Conservation (phyloP, 495 filamentous ascomycete genomes). For the Tuber magnatum region DNA sequence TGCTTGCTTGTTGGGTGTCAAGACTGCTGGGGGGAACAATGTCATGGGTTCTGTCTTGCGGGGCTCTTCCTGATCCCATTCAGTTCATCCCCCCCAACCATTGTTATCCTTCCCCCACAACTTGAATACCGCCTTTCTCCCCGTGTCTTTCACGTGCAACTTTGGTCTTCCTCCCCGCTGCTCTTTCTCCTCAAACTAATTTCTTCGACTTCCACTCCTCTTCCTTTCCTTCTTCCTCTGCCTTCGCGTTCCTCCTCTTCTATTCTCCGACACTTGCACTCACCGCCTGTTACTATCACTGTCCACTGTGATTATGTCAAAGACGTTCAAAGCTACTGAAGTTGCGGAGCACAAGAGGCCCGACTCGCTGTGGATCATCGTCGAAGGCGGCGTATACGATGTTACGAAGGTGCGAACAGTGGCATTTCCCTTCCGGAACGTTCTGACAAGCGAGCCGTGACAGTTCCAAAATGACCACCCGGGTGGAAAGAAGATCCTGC, state of each 20-base stretch:
- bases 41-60: not conserved
- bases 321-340: conserved; percentile 73
- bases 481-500: conserved; percentile 97
- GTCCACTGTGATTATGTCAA: conserved; percentile 60
- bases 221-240: conserved; percentile 1
- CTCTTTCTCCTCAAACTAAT: conserved; percentile 15
- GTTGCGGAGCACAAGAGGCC: conserved; percentile 85
- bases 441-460: conserved; percentile 11
- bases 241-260: not conserved
- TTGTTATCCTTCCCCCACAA: not conserved
- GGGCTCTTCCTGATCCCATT: not conserved
- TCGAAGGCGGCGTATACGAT: conserved; percentile 96
- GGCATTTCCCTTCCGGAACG: not conserved
- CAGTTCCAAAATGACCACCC: conserved; percentile 36
- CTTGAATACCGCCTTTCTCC: not conserved
- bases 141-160: not conserved
- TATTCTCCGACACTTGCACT: conserved; percentile 10
- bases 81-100: too few species aligned
- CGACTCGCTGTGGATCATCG: conserved; percentile 77
- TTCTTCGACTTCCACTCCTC: conserved; percentile 5
- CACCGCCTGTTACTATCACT: not conserved
- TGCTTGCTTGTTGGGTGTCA: not conserved
- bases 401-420: conserved; percentile 74
- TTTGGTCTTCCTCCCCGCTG: conserved; percentile 11
- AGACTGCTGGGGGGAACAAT: not conserved